A percentile compares a stretch with the other conserved stretches of the same genome.
Evolutionary conservation across 208 protist genomes (phyloP).

Genomic region (Leishmania arabica): DNA sequence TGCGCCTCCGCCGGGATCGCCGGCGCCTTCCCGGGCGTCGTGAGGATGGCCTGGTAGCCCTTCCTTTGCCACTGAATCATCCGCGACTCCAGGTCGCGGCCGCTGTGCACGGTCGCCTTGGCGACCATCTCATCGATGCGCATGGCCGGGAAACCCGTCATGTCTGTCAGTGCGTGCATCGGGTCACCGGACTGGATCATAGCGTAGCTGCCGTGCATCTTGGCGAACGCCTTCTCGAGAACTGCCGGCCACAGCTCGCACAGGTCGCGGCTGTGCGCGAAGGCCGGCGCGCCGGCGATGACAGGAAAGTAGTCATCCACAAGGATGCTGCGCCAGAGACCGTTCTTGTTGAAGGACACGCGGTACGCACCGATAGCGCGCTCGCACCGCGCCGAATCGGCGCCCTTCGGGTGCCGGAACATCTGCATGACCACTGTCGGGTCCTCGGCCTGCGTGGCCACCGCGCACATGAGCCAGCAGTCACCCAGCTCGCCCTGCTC

Average conservation of each 20-base stretch:
- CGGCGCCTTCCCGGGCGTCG: conserved; percentile 77
- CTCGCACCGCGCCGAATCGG: conserved; percentile 51
- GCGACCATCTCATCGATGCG: conserved; percentile 75
- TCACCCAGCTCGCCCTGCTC: conserved; percentile 83
- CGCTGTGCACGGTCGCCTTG: conserved; percentile 34
- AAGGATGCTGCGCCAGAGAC: conserved; percentile 82
- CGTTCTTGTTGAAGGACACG: conserved; percentile 90
- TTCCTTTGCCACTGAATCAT: conserved; percentile 36
- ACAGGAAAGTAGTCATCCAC: conserved; percentile 90
- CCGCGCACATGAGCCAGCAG: conserved; percentile 86
- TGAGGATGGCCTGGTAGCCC: conserved; percentile 74
- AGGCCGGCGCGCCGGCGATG: conserved; percentile 47
- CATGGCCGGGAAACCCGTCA: conserved; percentile 73
- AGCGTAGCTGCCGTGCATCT: conserved; percentile 86
- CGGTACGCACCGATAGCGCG: conserved; percentile 77
- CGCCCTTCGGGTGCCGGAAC: conserved; percentile 70
- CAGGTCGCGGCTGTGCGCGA: conserved; percentile 63
- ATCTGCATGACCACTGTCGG: conserved; percentile 55
- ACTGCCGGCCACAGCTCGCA: conserved; percentile 89
- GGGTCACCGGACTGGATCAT: conserved; percentile 86
- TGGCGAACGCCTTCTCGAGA: conserved; percentile 92
- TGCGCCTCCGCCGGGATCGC: conserved; percentile 51
- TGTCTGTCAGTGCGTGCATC: conserved; percentile 85
- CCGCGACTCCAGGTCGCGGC: conserved; percentile 42
- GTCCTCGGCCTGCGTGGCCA: conserved; percentile 66